These are phyloP conservation scores for Didymella keratinophila DNA, from an alignment of 2,329 filamentous ascomycete genomes.

Conservation along the genomic window DNA sequence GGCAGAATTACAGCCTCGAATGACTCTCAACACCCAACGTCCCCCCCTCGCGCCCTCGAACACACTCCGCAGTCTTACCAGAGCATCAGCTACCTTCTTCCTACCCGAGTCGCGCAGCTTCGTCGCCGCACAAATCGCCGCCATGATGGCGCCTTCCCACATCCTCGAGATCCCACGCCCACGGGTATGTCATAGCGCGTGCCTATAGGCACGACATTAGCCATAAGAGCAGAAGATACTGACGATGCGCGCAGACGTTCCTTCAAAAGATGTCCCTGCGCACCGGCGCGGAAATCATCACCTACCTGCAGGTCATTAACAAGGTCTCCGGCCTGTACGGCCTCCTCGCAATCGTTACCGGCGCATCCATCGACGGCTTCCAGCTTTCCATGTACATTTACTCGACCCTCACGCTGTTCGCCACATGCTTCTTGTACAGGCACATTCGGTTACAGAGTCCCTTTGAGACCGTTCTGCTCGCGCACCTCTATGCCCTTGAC, in stretches of 20 bases:
- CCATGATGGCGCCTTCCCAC: slow-evolving; percentile 45
- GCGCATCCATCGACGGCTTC: slow-evolving; percentile 79
- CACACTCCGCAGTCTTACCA: slow-evolving; percentile 23
- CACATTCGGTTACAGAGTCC: slow-evolving; percentile 82
- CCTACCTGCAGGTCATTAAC: slow-evolving; percentile 84
- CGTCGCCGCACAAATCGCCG: slow-evolving; percentile 12
- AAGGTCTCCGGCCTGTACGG: slow-evolving; percentile 92
- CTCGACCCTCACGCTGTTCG: slow-evolving; percentile 74
- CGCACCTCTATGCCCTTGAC: slow-evolving; percentile 86
- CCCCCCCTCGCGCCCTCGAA: slow-evolving; percentile 12
- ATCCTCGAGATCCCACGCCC: slow-evolving; percentile 51
- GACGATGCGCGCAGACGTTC: slow-evolving; percentile 68
- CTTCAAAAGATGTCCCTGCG: slow-evolving; percentile 86
- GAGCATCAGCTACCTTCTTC: slow-evolving; percentile 27
- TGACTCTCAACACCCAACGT: slow-evolving; percentile 20
- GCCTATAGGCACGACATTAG: slow-evolving; percentile 11
- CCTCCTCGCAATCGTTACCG: slow-evolving; percentile 85
- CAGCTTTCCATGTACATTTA: slow-evolving; percentile 94
- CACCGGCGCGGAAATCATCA: slow-evolving; percentile 85
- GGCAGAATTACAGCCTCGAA: slow-evolving; percentile 19
- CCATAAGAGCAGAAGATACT: slow-evolving; percentile 17
- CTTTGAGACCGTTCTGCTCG: slow-evolving; percentile 80
- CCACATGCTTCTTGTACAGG: slow-evolving; percentile 74
- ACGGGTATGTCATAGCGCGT: slow-evolving; percentile 40
- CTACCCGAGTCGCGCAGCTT: not conserved